Conservation (phyloP, 2,329 filamentous ascomycete species). For the Alternaria sp. region DNA sequence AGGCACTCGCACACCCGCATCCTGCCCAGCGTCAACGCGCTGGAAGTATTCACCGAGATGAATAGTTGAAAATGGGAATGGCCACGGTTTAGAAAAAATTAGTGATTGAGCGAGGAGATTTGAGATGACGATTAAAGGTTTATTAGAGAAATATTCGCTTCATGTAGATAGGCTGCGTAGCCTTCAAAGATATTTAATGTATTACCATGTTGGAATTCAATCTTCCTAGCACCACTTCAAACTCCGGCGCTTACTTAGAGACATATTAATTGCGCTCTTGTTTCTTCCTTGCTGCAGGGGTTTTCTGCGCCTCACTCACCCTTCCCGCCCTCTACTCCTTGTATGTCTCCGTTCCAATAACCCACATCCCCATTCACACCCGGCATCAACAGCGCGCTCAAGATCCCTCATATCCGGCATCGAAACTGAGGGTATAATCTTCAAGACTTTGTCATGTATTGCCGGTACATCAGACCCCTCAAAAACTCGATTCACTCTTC, state of each 20-base stretch:
- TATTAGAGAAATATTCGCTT: neutral
- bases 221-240: no score
- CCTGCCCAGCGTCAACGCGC: slow-evolving; percentile 30
- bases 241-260: neutral
- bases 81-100: neutral
- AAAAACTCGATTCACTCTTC: slow-evolving; percentile 19
- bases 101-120: neutral
- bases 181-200: neutral
- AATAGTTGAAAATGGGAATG: neutral
- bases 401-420: slow-evolving; percentile 14
- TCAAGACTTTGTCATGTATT: neutral
- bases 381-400: neutral
- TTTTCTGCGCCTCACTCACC: neutral
- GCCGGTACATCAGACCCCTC: slow-evolving; percentile 21
- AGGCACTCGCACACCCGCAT: slow-evolving; percentile 9
- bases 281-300: no score
- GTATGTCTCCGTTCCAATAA: neutral
- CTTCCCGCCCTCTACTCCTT: neutral
- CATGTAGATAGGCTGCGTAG: neutral
- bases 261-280: neutral
- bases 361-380: slow-evolving; percentile 7
- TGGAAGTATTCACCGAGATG: slow-evolving; percentile 25
- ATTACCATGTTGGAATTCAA: neutral
- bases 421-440: neutral
- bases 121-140: neutral